Evolutionary conservation across 768 basidiomycete genomes (phyloP).

Genomic region (Podaxis pistillaris): DNA sequence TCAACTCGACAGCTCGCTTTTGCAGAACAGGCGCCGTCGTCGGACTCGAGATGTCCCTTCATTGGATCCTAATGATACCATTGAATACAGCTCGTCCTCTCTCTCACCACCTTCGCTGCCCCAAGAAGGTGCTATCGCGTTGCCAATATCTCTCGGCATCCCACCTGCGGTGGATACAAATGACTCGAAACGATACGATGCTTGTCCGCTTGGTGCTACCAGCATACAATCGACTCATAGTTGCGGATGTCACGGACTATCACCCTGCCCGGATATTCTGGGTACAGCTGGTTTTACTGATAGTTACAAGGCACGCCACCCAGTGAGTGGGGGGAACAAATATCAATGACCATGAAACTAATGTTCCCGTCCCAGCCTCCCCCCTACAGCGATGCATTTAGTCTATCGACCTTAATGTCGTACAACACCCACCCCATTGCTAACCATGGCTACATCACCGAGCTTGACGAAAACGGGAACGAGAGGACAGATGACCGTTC

Average conservation of each 20-base stretch:
- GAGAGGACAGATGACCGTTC: conserved; percentile 20
- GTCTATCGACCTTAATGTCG: conserved; percentile 21
- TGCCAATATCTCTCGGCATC: conserved; percentile 1
- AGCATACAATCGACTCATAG: conserved; percentile 21
- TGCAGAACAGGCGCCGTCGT: conserved; percentile 30
- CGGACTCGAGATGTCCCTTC: conserved; percentile 26
- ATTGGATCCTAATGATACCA: neutral
- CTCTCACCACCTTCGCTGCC: conserved; percentile 3
- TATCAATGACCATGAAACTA: neutral
- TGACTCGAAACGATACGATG: neutral
- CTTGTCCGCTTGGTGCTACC: conserved; percentile 2
- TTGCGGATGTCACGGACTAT: conserved; percentile 31
- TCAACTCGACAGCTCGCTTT: conserved; percentile 27
- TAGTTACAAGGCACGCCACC: neutral
- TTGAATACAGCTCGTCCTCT: neutral
- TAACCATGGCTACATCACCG: conserved; percentile 25
- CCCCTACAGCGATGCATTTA: conserved; percentile 18
- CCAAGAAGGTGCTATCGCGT: neutral
- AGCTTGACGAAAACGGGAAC: conserved; percentile 29
- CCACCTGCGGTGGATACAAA: neutral
- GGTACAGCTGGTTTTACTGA: neutral
- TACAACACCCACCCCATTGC: neutral
- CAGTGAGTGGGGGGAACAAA: neutral
- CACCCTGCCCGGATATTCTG: conserved; percentile 25
- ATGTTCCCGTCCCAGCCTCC: conserved; percentile 16